A percentile compares a stretch with the other conserved stretches of the same genome.
phyloP scores from a whole-genome alignment of 164 flowering plant genomes.

The Stephania yunnanensis region DNA sequence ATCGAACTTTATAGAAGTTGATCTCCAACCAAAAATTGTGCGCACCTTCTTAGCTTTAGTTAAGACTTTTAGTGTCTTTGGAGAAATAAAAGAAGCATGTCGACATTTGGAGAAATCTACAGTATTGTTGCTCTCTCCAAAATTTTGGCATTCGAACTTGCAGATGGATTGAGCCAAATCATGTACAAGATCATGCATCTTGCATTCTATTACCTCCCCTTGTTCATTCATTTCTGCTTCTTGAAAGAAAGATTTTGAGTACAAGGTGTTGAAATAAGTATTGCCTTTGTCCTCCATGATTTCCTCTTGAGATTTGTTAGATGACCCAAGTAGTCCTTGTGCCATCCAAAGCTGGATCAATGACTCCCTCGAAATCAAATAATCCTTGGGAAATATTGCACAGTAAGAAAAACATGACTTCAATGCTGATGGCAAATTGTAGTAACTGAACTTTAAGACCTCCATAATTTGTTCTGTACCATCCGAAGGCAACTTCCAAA shows the following conservation, averaged over 20 bases:
- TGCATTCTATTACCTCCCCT: neutral
- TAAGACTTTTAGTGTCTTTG: neutral
- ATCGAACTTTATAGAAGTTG: no score
- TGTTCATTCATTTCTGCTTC: neutral
- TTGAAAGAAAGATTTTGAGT: constrained; percentile 6
- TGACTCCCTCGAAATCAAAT: neutral
- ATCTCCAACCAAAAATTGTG: neutral
- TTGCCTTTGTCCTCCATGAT: constrained; percentile 6
- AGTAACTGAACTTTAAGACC: constrained; percentile 4
- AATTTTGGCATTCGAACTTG: neutral
- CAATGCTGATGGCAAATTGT: neutral
- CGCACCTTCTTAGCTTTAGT: neutral
- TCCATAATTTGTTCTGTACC: neutral
- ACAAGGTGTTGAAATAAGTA: neutral
- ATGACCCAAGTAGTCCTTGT: neutral
- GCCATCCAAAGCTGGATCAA: constrained; percentile 10
- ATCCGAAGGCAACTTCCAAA: neutral
- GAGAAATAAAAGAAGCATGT: neutral
- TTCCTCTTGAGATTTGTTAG: no score
- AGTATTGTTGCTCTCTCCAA: neutral
- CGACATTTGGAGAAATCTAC: neutral
- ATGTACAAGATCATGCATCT: constrained; percentile 17
- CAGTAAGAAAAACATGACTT: constrained; percentile 10
- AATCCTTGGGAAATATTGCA: constrained; percentile 7
- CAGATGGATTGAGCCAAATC: constrained; percentile 7